Percentiles rank a stretch among this genome's conserved stretches.
These are phyloP conservation scores for Litsea cubeba DNA, from an alignment of 164 flowering plant genomes.

Conservation along the genomic window DNA sequence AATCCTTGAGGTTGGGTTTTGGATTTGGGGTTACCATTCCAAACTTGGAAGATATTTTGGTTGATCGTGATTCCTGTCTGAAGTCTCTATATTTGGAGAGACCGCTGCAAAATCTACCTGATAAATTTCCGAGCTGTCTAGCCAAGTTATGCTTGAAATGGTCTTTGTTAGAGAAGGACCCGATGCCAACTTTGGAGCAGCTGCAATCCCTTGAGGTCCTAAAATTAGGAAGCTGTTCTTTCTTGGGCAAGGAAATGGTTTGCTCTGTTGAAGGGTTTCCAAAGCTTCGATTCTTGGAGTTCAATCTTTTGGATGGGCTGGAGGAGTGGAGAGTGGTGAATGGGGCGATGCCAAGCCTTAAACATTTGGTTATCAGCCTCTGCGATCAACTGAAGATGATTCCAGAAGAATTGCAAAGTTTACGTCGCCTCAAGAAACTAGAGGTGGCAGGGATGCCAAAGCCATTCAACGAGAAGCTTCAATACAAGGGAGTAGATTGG, in stretches of 20 bases:
- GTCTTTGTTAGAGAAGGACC: not conserved
- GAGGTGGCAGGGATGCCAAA: not conserved
- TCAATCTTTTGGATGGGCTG: not conserved
- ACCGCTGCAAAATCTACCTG: not conserved
- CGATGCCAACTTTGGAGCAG: not conserved
- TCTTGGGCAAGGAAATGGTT: not conserved
- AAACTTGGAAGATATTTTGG: too few species aligned
- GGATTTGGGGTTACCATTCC: not conserved
- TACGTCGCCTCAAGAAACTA: conserved; percentile 4
- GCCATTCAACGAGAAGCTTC: not conserved
- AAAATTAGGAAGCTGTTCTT: not conserved
- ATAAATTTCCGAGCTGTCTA: not conserved
- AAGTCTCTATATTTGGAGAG: not conserved
- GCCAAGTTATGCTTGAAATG: not conserved
- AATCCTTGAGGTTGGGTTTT: conserved; percentile 3
- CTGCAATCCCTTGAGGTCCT: not conserved
- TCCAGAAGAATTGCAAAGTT: conserved; percentile 25
- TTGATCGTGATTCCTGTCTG: not conserved
- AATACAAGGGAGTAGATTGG: not conserved
- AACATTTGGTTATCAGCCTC: not conserved
- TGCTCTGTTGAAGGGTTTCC: not conserved
- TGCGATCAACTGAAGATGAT: conserved; percentile 21
- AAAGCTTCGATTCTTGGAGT: not conserved
- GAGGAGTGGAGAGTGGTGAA: conserved; percentile 7
- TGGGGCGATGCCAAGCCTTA: not conserved